A percentile compares a stretch with the other conserved stretches of the same genome.
These are phyloP conservation scores for Calocybe gambosa DNA, from an alignment of 1,284 basidiomycete genomes.

Conservation along the genomic window DNA sequence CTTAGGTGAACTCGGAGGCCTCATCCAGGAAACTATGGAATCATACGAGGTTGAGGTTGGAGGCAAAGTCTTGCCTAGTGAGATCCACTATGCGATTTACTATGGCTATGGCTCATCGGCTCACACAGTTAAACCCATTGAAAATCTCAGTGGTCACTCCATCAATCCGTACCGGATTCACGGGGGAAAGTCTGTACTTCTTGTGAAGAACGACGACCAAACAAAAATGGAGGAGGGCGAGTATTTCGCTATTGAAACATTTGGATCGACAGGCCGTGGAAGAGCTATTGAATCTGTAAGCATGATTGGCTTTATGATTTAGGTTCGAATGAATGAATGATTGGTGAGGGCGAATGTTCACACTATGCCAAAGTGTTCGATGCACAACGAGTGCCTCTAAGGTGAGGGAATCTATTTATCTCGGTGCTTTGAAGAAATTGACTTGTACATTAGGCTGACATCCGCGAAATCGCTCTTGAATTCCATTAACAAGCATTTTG, in stretches of 20 bases:
- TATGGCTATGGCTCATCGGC: not conserved
- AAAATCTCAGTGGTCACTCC: conserved; percentile 88
- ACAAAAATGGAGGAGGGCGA: conserved; percentile 99
- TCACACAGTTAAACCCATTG: conserved; percentile 78
- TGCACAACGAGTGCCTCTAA: conserved; percentile 64
- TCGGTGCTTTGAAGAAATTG: not conserved
- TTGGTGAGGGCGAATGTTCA: conserved; percentile 78
- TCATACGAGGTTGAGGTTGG: conserved; percentile 94
- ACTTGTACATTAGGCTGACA: conserved; percentile 50
- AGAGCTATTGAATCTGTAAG: conserved; percentile 81
- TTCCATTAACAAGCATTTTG: conserved; percentile 91
- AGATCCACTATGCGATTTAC: conserved; percentile 17
- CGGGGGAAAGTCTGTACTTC: conserved; percentile 82
- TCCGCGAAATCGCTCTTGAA: conserved; percentile 84
- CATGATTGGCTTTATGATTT: conserved; percentile 14
- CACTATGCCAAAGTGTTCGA: conserved; percentile 82
- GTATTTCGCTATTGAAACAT: conserved; percentile 99
- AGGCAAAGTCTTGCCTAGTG: conserved; percentile 82
- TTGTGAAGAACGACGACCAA: conserved; percentile 85
- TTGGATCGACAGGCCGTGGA: conserved; percentile 95
- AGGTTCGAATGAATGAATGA: conserved; percentile 1
- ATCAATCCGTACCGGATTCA: conserved; percentile 91
- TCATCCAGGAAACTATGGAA: conserved; percentile 99
- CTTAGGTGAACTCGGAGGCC: conserved; percentile 87
- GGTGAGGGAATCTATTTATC: conserved; percentile 36